These are phyloP conservation scores for Cairneyella variabilis DNA, from an alignment of 495 filamentous ascomycete species.

Conservation along the genomic window DNA sequence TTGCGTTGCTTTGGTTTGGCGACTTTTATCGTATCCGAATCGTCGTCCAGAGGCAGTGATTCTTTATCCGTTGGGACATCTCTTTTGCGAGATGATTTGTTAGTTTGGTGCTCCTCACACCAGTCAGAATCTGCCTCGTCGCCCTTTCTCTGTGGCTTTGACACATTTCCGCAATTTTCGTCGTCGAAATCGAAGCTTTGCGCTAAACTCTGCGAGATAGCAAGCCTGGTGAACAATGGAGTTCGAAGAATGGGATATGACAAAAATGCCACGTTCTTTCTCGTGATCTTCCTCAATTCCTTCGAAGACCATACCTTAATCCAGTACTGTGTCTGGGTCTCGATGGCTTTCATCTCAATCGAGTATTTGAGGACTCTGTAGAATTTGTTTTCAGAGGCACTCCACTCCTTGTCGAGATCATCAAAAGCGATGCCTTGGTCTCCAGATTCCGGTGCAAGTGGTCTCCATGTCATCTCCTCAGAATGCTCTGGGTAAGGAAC, in stretches of 20 bases:
- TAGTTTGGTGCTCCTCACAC: too few relatives aligned
- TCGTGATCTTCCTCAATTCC: not conserved
- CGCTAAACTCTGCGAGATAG: not conserved
- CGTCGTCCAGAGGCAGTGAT: too few relatives aligned
- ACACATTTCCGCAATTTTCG: too few relatives aligned
- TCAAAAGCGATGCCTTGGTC: not conserved
- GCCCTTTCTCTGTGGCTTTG: too few relatives aligned
- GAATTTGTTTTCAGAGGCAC: not conserved
- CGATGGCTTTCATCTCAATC: conserved; percentile 1
- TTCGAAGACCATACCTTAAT: conserved; percentile 4
- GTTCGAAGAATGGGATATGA: not conserved
- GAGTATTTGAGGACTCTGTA: conserved; percentile 1
- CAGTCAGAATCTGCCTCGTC: too few relatives aligned
- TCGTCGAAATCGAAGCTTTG: conserved; percentile 1
- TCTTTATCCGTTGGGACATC: too few relatives aligned
- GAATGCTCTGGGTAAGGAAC: not conserved
- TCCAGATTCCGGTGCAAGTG: not conserved
- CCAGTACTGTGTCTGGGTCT: not conserved
- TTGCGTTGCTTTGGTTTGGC: too few relatives aligned
- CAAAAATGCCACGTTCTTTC: not conserved
- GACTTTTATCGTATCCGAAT: too few relatives aligned
- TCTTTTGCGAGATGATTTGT: too few relatives aligned
- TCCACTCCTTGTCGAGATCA: not conserved
- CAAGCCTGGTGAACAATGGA: not conserved
- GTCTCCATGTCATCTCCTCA: not conserved